Base-by-base conservation (phyloP, 306 rosid genomes). In the Lathyrus sativus region DNA sequence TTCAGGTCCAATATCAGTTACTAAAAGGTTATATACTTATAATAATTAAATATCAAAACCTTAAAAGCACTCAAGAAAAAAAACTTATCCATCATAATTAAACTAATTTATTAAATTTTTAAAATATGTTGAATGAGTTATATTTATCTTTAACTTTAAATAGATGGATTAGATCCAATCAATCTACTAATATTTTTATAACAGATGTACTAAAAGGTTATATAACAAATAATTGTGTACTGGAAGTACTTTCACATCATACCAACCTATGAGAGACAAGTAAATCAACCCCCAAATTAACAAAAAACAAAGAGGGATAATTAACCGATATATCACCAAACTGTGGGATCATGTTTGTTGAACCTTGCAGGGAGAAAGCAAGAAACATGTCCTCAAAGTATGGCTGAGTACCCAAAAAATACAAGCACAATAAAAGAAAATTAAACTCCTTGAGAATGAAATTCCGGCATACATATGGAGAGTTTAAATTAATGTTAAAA, bases 181-280 rank as follows among this genome's bases (percentile, higher is more conserved):
- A n/a, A n/a, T n/a, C n/a, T n/a, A n/a, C n/a, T n/a, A n/a, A n/a
- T n/a, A n/a, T n/a, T n/a, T n/a, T n/a, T n/a, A n/a, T n/a, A n/a
- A n/a, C n/a, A n/a, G n/a, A n/a, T n/a, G n/a, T n/a, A n/a, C n/a
- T n/a, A n/a, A n/a, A n/a, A n/a, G n/a, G n/a, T n/a, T n/a, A n/a
- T n/a, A n/a, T n/a, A n/a, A n/a, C n/a, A n/a, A n/a, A n/a, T n/a
- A 86, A 71, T 88, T 97, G 18, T 87, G 88, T 60, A 69, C 80
- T 13, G 99, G 96, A 82, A 88, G 91, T 64, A 90, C 86, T 74
- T 90, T 80, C 64, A 87, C 97, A 79, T 93, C 99, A 79, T 85
- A 93, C 99, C 99, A 93, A 43, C 99, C 99, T 90, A 81, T 29
- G 49, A 57, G 58, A 57, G 65, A 39, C 62, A 71, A 74, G n/a